Percentiles rank a stretch among this genome's conserved stretches.
These are phyloP conservation scores for Cavenderia fasciculata DNA, from an alignment of 78 protist genomes.

Conservation along the genomic window DNA sequence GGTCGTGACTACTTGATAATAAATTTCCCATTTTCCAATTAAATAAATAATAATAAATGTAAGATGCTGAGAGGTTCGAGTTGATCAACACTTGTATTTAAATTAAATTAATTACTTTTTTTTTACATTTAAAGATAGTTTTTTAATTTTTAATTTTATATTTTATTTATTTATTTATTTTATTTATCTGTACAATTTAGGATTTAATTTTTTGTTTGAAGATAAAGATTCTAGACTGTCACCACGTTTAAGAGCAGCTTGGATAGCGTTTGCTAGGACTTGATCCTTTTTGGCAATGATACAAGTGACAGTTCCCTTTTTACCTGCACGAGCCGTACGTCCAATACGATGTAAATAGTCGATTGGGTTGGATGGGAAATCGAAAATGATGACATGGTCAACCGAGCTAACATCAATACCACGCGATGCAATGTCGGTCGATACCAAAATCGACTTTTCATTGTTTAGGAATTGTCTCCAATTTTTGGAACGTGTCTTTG, in stretches of 20 bases:
- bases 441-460: constrained; percentile 70
- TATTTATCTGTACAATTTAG: too few species aligned
- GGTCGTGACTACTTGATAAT: too few species aligned
- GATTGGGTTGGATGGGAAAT: constrained; percentile 84
- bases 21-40: too few species aligned
- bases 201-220: constrained; percentile 26
- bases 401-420: constrained; percentile 76
- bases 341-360: constrained; percentile 91
- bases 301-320: constrained; percentile 24
- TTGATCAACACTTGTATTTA: too few species aligned
- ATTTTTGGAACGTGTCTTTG: background rate
- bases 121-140: too few species aligned
- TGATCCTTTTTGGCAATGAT: constrained; percentile 52
- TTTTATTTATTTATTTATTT: too few species aligned
- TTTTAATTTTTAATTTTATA: too few species aligned
- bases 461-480: constrained; percentile 41
- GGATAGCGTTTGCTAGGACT: constrained; percentile 57
- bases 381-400: constrained; percentile 82
- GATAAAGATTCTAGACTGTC: constrained; percentile 38
- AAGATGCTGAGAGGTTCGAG: too few species aligned
- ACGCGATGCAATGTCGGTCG: constrained; percentile 87
- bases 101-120: too few species aligned
- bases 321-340: constrained; percentile 90
- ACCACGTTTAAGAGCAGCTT: constrained; percentile 54
- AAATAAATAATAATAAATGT: too few species aligned